Percentiles rank a stretch among this genome's conserved stretches.
Evolutionary conservation across 257 asterid genomes (phyloP).

Genomic region (Scutellaria baicalensis): DNA sequence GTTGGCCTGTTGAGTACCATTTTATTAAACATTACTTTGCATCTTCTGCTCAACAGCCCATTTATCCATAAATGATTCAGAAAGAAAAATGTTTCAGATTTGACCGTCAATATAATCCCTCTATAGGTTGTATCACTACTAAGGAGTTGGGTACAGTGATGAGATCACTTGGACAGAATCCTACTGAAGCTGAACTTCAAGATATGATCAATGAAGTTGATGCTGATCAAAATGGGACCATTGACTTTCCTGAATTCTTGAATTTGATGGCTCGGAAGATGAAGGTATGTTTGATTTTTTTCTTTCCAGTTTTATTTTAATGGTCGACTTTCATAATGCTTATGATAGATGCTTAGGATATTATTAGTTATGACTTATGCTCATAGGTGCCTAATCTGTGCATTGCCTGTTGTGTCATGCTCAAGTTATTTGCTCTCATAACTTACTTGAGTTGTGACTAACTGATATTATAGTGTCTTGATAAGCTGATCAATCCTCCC

Average conservation of each 20-base stretch:
- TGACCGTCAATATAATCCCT: neutral
- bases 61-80: neutral
- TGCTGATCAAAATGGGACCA: slow-evolving; percentile 62
- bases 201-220: slow-evolving; percentile 64
- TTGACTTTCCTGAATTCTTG: slow-evolving; percentile 65
- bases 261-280: slow-evolving; percentile 62
- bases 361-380: neutral
- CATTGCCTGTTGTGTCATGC: too few relatives aligned
- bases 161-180: slow-evolving; percentile 73
- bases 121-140: slow-evolving; percentile 54
- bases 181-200: slow-evolving; percentile 58
- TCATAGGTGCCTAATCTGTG: neutral
- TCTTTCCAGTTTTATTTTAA: neutral
- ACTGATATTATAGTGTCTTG: too few relatives aligned
- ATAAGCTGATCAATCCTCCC: too few relatives aligned
- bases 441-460: neutral
- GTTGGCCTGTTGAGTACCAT: neutral
- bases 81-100: neutral
- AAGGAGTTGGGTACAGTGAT: slow-evolving; percentile 68
- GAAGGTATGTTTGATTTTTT: slow-evolving; percentile 27
- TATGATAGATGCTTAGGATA: neutral
- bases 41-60: neutral
- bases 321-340: neutral
- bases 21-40: neutral
- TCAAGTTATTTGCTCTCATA: neutral